A percentile compares a stretch with the other conserved stretches of the same genome.
Conservation (phyloP, 148 eudicot genomes). For the Vaccinium corymbosum region DNA sequence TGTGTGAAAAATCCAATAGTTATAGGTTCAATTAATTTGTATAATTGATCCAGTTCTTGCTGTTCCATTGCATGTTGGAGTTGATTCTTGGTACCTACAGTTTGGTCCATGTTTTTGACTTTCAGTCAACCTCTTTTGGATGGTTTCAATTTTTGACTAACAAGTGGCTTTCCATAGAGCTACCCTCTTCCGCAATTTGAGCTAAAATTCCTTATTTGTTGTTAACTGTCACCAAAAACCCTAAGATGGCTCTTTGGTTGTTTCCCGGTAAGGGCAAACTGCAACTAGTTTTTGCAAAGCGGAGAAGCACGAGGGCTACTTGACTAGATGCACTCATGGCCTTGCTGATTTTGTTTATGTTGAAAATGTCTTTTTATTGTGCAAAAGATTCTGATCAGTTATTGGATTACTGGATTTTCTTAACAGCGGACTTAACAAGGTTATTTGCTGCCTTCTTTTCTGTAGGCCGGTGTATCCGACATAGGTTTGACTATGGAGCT, state of each 20-base stretch:
- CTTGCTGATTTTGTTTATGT: neutral
- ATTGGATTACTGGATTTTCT: neutral
- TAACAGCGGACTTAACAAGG: slow-evolving; percentile 13
- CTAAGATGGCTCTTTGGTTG: neutral
- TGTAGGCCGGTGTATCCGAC: slow-evolving; percentile 95
- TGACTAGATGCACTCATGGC: neutral
- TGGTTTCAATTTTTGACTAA: slow-evolving; percentile 4
- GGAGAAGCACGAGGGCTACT: neutral
- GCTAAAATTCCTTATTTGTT: neutral
- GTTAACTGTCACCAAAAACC: neutral
- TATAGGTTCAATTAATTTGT: neutral
- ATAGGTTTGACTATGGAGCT: slow-evolving; percentile 89
- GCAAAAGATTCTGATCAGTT: neutral
- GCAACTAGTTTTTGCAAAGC: neutral
- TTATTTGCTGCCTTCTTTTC: slow-evolving; percentile 24
- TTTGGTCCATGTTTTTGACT: neutral
- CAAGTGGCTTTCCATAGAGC: neutral
- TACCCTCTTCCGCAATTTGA: neutral
- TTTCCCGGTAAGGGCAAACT: slow-evolving; percentile 8
- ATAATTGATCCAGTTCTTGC: neutral
- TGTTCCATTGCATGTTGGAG: slow-evolving; percentile 10
- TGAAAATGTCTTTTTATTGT: neutral
- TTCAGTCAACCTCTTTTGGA: neutral
- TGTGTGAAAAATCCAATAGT: neutral
- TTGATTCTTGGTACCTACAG: neutral